phyloP scores from a whole-genome alignment of 192 early-diverging fungal genomes.

The Backusella luteola region DNA sequence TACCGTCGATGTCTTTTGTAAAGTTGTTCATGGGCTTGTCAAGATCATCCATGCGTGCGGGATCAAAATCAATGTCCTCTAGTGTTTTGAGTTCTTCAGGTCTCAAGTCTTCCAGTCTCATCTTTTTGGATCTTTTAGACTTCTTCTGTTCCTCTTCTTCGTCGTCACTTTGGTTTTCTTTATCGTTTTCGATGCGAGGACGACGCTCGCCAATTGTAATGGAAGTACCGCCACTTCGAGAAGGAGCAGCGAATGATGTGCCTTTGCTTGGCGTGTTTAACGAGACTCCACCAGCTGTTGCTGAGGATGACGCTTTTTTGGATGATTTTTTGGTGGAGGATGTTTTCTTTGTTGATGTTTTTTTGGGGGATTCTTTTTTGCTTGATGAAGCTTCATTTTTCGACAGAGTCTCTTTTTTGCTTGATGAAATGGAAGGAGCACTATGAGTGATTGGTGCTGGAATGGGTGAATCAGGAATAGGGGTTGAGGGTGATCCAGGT shows the following conservation, averaged over 20 bases:
- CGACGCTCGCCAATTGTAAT: neutral
- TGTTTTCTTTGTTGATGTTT: neutral
- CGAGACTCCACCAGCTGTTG: neutral
- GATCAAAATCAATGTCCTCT: constrained; percentile 23
- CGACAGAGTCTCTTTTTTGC: neutral
- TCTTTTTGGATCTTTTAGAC: neutral
- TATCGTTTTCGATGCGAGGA: neutral
- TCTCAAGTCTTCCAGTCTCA: neutral
- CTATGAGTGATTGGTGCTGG: neutral
- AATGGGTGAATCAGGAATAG: neutral
- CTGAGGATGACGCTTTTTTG: neutral
- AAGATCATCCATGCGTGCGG: neutral
- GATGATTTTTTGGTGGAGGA: neutral
- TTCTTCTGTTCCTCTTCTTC: neutral
- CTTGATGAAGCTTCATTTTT: neutral
- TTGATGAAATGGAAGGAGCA: neutral
- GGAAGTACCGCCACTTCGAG: neutral
- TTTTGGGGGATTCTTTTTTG: neutral
- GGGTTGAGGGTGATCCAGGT: neutral
- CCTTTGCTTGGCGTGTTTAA: neutral
- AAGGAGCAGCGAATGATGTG: neutral
- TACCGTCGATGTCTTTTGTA: constrained; percentile 19
- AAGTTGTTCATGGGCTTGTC: constrained; percentile 22
- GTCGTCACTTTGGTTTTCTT: neutral
- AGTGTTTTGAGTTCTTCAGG: constrained; percentile 18